Conservation (phyloP, 2,329 filamentous ascomycete species). For the Tetracladium maxilliforme region DNA sequence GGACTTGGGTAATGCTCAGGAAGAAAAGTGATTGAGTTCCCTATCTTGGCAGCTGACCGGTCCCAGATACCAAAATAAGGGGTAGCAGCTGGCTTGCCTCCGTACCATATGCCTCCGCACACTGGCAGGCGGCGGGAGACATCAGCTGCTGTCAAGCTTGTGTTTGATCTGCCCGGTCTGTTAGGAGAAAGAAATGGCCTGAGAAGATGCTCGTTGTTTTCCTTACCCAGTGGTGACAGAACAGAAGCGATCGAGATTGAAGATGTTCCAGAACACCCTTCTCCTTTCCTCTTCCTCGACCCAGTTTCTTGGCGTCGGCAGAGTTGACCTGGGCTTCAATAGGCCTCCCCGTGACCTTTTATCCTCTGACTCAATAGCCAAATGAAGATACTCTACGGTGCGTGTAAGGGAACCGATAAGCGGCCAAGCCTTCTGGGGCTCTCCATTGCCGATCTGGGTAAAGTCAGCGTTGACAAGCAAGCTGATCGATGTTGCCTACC, state of each 20-base stretch:
- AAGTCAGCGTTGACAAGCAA: neutral
- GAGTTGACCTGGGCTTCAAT: constrained; percentile 11
- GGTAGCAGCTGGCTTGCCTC: constrained; percentile 19
- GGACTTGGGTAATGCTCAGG: constrained; percentile 12
- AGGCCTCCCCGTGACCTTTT: constrained; percentile 9
- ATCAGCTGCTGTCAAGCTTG: constrained; percentile 19
- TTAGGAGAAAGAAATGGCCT: constrained; percentile 1
- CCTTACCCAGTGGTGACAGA: constrained; percentile 5
- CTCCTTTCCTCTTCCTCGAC: constrained; percentile 21
- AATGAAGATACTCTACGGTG: constrained; percentile 19
- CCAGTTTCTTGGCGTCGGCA: constrained; percentile 16
- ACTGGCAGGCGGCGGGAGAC: constrained; percentile 21
- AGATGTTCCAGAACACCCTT: constrained; percentile 24
- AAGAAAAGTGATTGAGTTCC: constrained; percentile 22
- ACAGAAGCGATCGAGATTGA: constrained; percentile 16
- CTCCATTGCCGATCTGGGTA: constrained; percentile 14
- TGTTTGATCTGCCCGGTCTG: constrained; percentile 16
- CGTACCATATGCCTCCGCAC: constrained; percentile 25
- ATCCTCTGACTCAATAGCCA: constrained; percentile 17
- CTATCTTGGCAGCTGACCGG: constrained; percentile 19
- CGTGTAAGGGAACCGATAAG: constrained; percentile 19
- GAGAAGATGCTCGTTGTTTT: too few relatives aligned
- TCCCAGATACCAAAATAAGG: constrained; percentile 31
- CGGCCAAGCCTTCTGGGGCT: constrained; percentile 17
- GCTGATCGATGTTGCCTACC: constrained; percentile 8